phyloP scores from a whole-genome alignment of 441 rosid genomes.

The Erodium texanum region DNA sequence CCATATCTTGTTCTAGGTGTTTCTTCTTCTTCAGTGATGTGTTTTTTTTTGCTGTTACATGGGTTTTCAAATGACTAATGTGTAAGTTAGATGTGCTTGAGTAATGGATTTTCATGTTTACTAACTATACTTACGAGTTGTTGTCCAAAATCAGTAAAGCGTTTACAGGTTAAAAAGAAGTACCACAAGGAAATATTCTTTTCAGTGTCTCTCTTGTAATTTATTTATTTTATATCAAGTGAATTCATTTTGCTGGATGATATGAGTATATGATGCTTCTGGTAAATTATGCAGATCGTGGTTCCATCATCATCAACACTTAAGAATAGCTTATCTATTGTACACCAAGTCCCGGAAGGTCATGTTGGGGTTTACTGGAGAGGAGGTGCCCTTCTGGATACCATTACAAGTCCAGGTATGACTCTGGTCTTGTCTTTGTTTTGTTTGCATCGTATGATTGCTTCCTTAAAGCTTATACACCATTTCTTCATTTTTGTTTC shows the following conservation, averaged over 20 bases:
- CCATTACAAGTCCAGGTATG: slow-evolving; percentile 61
- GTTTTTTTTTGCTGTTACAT: no score
- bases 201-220: not conserved
- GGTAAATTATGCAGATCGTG: slow-evolving; percentile 30
- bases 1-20: not conserved
- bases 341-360: slow-evolving; percentile 89
- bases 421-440: not conserved
- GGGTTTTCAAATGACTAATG: no score
- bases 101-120: no score
- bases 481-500: not conserved
- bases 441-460: not conserved
- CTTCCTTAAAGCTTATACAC: not conserved
- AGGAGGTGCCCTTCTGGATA: slow-evolving; percentile 75
- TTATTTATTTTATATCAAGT: not conserved
- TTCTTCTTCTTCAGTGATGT: not conserved
- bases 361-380: slow-evolving; percentile 94
- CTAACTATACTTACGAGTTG: no score
- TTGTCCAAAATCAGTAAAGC: not conserved
- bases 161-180: not conserved
- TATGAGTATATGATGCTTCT: slow-evolving; percentile 3
- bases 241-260: not conserved
- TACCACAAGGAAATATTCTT: not conserved
- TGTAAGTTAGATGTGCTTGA: no score
- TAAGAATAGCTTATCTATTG: slow-evolving; percentile 31
- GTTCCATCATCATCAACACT: slow-evolving; percentile 29